A percentile compares a stretch with the other conserved stretches of the same genome.
These are phyloP conservation scores for Tetracladium maxilliforme DNA, from an alignment of 2,329 filamentous ascomycete genomes.

Conservation along the genomic window DNA sequence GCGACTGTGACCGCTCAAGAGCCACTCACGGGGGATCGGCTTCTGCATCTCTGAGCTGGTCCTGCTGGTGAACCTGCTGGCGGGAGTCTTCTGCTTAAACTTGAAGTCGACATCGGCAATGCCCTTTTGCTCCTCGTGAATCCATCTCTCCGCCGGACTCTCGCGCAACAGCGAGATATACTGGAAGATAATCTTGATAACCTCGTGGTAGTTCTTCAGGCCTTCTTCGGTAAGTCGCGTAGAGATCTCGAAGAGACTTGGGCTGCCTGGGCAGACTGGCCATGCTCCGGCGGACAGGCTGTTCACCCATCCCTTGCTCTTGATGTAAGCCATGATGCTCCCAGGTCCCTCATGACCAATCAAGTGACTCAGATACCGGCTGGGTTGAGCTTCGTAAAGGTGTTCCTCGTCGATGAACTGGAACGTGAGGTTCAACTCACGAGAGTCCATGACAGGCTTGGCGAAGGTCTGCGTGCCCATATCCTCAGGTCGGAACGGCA, in stretches of 20 bases:
- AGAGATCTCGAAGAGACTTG: conserved; percentile 50
- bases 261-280: conserved; percentile 46
- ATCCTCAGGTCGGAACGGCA: conserved; percentile 43
- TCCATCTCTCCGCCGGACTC: conserved; percentile 74
- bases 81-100: conserved; percentile 84
- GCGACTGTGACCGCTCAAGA: conserved; percentile 66
- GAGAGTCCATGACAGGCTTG: conserved; percentile 58
- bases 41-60: conserved; percentile 85
- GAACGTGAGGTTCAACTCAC: conserved; percentile 52
- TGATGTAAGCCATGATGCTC: conserved; percentile 58
- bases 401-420: conserved; percentile 55
- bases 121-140: conserved; percentile 81
- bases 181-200: conserved; percentile 55
- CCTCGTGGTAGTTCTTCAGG: conserved; percentile 40
- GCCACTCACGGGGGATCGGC: conserved; percentile 70
- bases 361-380: conserved; percentile 56
- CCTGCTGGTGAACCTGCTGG: conserved; percentile 76
- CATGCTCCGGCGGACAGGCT: conserved; percentile 49
- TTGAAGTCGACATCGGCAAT: conserved; percentile 90
- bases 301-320: conserved; percentile 59
- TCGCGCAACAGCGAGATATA: conserved; percentile 82
- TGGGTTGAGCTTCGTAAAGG: conserved; percentile 52
- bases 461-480: conserved; percentile 52
- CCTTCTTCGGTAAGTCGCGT: conserved; percentile 53
- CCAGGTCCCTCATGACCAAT: conserved; percentile 65